Evolutionary conservation across 495 filamentous ascomycete species (phyloP), one percentile per base, ranked within the genome.

Genomic region (Podospora fimiseda): DNA sequence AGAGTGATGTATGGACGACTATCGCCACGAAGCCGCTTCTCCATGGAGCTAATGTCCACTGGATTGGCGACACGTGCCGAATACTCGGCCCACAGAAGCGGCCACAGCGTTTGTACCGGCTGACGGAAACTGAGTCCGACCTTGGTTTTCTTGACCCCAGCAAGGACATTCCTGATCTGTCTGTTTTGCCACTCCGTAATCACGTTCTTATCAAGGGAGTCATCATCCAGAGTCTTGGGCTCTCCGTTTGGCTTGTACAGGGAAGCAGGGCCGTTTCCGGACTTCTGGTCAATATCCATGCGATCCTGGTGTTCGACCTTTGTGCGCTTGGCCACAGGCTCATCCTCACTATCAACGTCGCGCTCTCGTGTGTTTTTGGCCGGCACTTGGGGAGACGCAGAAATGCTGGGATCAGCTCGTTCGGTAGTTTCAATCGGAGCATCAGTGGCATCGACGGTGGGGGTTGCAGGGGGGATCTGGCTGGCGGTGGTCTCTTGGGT

Each of bases 31-130:
- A 97, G 69, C 56, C 88, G 90, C 36, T 64, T 70, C 58, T 97
- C 93, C 63, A 97, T 88, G 2, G 82, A 85, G 43, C 74, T 75
- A 11, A 98, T 76, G 64, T 96, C 93, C 76, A 92, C 89, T 0
- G 91, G 90, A 0, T 82, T 75, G 18, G 79, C 78, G 55, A 98
- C 79, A 57, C 88, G 80, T 2, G 76, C 74, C 2, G 70, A 73
- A 64, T 98, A 98, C 57, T 91, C 82, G 1, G 64, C 63, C 65
- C 72, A 74, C 18, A 81, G 51, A 0, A 5, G 15, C 15, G 78
- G 78, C 77, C 77, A 81, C 2, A 77, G 46, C 7, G 57, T 56
- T n/a, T 60, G 48, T 4, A 98, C 93, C 1, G 94, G 85, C 38
- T 82, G 78, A 42, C 75, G 72, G 67, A 96, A 97, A 30, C 80